Percentiles rank a stretch among this genome's conserved stretches.
Conservation (phyloP, 768 basidiomycete genomes). For the Cubamyces sp. region DNA sequence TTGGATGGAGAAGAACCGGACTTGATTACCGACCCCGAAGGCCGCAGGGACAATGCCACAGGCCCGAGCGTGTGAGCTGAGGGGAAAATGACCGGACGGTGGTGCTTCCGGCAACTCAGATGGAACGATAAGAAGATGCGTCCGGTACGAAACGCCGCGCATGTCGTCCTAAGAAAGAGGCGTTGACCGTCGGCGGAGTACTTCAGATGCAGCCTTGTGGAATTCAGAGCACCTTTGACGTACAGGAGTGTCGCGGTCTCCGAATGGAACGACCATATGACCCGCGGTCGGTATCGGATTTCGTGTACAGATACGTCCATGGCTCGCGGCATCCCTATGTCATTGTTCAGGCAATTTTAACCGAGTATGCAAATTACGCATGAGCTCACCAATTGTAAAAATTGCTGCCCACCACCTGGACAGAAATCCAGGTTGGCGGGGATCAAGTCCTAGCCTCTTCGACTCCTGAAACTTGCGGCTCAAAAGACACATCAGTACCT, state of each 20-base stretch:
- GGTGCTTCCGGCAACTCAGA: slow-evolving; percentile 4
- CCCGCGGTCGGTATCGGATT: neutral
- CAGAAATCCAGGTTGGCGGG: no score
- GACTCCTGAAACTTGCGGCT: no score
- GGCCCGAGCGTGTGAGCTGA: neutral
- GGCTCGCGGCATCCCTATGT: no score
- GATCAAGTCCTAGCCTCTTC: no score
- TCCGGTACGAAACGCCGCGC: neutral
- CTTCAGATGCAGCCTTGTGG: neutral
- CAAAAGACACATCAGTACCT: no score
- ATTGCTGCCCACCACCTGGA: no score
- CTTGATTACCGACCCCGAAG: neutral
- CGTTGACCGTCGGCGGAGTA: neutral
- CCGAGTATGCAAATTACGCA: no score
- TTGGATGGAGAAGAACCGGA: neutral
- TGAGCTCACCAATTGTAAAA: no score
- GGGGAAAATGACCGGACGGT: slow-evolving; percentile 5
- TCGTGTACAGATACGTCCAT: neutral
- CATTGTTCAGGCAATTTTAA: no score
- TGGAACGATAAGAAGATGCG: neutral
- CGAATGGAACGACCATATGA: neutral
- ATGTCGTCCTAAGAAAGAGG: neutral
- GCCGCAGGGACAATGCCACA: neutral
- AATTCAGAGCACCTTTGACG: neutral
- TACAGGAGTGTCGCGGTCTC: neutral